A percentile compares a stretch with the other conserved stretches of the same genome.
phyloP scores from a whole-genome alignment of 345 rosid genomes.

The Raphanus raphanistrum region DNA sequence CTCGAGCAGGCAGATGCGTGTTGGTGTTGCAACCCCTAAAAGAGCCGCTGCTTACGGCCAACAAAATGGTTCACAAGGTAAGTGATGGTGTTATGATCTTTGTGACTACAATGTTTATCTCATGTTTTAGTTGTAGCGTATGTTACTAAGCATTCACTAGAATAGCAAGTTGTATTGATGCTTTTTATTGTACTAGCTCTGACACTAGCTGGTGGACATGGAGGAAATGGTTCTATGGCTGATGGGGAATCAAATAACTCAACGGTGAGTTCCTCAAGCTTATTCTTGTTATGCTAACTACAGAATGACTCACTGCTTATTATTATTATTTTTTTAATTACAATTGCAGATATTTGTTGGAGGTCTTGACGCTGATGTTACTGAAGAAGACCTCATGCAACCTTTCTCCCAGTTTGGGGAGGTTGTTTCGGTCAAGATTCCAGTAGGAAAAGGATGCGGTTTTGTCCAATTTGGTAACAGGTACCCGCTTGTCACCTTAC shows the following conservation, averaged over 20 bases:
- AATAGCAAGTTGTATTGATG: too few relatives aligned
- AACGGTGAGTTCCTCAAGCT: conserved; percentile 59
- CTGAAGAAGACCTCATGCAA: conserved; percentile 78
- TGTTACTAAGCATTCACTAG: too few relatives aligned
- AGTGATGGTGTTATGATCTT: conserved; percentile 8
- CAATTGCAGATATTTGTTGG: conserved; percentile 76
- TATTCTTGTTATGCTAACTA: conserved; percentile 4
- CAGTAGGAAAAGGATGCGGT: conserved; percentile 81
- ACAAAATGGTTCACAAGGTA: conserved; percentile 82
- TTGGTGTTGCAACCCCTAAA: conserved; percentile 80
- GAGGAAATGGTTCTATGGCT: conserved; percentile 51
- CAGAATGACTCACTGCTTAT: conserved; percentile 8
- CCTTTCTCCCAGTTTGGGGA: conserved; percentile 80
- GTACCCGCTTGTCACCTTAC: conserved; percentile 33
- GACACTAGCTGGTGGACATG: conserved; percentile 73
- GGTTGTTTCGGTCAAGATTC: conserved; percentile 79
- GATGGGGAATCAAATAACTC: conserved; percentile 69
- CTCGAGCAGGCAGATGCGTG: conserved; percentile 82
- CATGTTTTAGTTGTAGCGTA: neutral
- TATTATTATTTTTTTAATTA: neutral
- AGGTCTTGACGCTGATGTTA: conserved; percentile 73
- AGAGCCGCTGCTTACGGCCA: conserved; percentile 61
- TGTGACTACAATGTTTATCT: neutral
- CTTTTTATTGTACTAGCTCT: conserved; percentile 47
- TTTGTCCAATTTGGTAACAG: conserved; percentile 79